Conservation (phyloP, 306 rosid species). For the Rubus idaeus region DNA sequence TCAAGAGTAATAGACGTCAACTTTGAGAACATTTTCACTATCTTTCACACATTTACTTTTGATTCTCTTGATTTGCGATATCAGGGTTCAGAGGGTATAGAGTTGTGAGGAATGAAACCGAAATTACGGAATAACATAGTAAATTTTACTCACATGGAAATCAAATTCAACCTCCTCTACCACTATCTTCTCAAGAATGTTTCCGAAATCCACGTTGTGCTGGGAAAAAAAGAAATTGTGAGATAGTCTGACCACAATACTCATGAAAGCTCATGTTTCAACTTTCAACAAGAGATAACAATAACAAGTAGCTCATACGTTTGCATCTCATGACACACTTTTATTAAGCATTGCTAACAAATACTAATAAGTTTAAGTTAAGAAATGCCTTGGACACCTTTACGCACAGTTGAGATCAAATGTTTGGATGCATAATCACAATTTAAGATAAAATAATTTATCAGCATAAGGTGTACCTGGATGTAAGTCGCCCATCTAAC, state of each 20-base stretch:
- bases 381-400: background rate
- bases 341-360: background rate
- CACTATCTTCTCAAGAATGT: conserved; percentile 52
- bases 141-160: conserved; percentile 61
- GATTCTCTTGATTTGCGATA: background rate
- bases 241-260: background rate
- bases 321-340: background rate
- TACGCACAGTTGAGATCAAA: background rate
- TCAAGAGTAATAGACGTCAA: background rate
- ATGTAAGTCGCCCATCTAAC: conserved; percentile 85
- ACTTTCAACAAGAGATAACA: background rate
- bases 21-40: background rate
- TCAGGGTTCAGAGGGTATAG: background rate
- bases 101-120: background rate
- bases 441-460: background rate
- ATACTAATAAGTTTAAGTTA: background rate
- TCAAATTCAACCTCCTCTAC: conserved; percentile 54
- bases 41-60: background rate
- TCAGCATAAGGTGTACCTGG: conserved; percentile 53
- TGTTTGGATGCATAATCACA: background rate
- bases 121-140: conserved; percentile 15
- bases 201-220: conserved; percentile 61
- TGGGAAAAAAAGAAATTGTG: conserved; percentile 33
- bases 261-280: background rate
- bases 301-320: conserved; percentile 5